These are phyloP conservation scores for Setomelanomma holmii DNA, from an alignment of 2,329 filamentous ascomycete genomes.

Conservation along the genomic window DNA sequence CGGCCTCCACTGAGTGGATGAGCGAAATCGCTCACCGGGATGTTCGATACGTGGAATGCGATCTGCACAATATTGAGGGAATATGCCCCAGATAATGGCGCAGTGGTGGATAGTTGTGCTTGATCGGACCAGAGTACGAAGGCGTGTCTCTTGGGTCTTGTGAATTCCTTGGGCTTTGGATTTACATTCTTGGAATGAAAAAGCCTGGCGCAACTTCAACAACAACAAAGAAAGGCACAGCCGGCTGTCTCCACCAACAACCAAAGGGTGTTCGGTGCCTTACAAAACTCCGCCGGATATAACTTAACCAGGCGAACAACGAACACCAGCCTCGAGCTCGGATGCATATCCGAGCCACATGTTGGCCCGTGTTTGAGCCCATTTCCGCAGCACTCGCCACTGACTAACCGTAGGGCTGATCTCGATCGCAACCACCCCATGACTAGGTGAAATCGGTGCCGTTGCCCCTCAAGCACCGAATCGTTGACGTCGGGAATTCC, in stretches of 20 bases:
- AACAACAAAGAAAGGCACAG: neutral
- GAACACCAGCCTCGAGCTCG: constrained; percentile 11
- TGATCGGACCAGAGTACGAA: neutral
- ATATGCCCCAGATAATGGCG: neutral
- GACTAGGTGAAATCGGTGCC: constrained; percentile 7
- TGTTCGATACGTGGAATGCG: constrained; percentile 7
- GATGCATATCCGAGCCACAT: constrained; percentile 2
- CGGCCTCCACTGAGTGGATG: neutral
- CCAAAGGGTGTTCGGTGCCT: constrained; percentile 3
- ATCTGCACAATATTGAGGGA: constrained; percentile 1
- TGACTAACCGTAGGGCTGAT: constrained; percentile 7
- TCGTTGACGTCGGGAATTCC: constrained; percentile 21
- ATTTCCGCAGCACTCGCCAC: constrained; percentile 10
- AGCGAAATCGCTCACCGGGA: constrained; percentile 9
- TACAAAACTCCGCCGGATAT: constrained; percentile 10
- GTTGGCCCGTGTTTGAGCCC: neutral
- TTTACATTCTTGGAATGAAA: too few relatives aligned
- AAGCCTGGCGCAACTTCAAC: neutral
- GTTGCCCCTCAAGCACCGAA: constrained; percentile 2
- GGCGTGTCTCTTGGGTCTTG: neutral
- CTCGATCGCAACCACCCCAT: constrained; percentile 8
- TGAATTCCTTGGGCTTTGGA: too few relatives aligned
- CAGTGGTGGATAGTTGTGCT: neutral
- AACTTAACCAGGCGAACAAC: constrained; percentile 10
- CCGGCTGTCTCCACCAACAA: constrained; percentile 10